phyloP scores from a whole-genome alignment of 164 flowering plant species.

The Vitis riparia region DNA sequence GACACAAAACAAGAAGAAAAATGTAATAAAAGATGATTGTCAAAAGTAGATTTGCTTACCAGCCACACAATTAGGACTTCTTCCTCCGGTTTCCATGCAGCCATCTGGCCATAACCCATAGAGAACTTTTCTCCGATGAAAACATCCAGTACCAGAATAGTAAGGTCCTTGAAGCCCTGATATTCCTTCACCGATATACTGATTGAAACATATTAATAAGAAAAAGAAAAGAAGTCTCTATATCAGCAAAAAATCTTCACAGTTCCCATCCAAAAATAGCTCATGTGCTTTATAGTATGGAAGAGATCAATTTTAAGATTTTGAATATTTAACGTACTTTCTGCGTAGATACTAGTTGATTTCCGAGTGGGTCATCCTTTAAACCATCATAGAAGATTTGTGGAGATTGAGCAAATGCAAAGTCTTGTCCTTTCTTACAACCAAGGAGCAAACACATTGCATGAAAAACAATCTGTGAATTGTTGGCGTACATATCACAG shows the following conservation, averaged over 20 bases:
- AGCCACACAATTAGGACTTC: background rate
- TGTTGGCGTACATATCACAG: slow-evolving; percentile 69
- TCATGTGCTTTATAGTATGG: too few species aligned
- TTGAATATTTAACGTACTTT: slow-evolving; percentile 23
- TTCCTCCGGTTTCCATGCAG: background rate
- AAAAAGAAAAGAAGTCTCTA: background rate
- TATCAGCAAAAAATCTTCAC: too few species aligned
- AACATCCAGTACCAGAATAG: slow-evolving; percentile 55
- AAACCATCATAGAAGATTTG: slow-evolving; percentile 44
- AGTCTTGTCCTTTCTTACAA: slow-evolving; percentile 24
- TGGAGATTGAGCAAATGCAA: slow-evolving; percentile 53
- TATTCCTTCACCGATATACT: slow-evolving; percentile 31
- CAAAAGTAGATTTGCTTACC: background rate
- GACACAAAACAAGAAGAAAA: background rate
- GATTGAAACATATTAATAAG: background rate
- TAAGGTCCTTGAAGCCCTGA: slow-evolving; percentile 51
- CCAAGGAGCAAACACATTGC: slow-evolving; percentile 61
- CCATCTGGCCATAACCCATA: slow-evolving; percentile 44
- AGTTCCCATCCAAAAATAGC: too few species aligned
- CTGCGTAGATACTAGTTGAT: slow-evolving; percentile 17
- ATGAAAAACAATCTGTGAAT: slow-evolving; percentile 45
- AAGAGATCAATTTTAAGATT: too few species aligned
- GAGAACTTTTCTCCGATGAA: slow-evolving; percentile 55
- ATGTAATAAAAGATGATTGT: too few species aligned
- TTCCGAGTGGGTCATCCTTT: slow-evolving; percentile 55